Evolutionary conservation across 495 filamentous ascomycete genomes (phyloP).

Genomic region (Filosporella fistucella): DNA sequence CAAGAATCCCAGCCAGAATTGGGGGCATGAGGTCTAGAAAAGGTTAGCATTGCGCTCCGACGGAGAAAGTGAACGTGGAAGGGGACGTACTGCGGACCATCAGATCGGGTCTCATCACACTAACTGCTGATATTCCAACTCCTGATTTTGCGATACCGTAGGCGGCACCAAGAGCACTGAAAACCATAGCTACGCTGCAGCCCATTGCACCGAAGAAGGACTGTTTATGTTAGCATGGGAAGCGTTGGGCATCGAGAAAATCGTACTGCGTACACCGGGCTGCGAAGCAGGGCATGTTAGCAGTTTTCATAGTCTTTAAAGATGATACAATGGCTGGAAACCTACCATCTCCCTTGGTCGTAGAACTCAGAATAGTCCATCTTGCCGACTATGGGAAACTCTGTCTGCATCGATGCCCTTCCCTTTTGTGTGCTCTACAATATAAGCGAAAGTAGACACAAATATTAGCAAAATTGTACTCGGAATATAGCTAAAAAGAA

Average conservation of each 20-base stretch:
- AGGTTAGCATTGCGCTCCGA: background rate
- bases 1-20: conserved; percentile 80
- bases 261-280: conserved; percentile 38
- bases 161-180: conserved; percentile 71
- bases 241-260: background rate
- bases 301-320: background rate
- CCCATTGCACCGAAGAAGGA: conserved; percentile 48
- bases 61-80: background rate
- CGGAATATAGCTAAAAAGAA: too few species aligned
- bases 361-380: conserved; percentile 5
- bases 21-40: conserved; percentile 56
- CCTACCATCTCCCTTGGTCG: conserved; percentile 22
- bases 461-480: too few species aligned
- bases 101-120: conserved; percentile 58
- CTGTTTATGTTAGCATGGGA: conserved; percentile 15
- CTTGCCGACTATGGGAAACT: background rate
- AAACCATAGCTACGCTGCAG: conserved; percentile 61
- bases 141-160: conserved; percentile 86
- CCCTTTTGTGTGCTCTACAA: background rate
- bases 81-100: conserved; percentile 66
- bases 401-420: background rate
- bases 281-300: conserved; percentile 15
- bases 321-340: conserved; percentile 8
- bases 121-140: conserved; percentile 71
- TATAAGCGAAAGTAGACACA: too few species aligned